Conservation (phyloP, 2,329 filamentous ascomycete species). For the Xylaria sp. region DNA sequence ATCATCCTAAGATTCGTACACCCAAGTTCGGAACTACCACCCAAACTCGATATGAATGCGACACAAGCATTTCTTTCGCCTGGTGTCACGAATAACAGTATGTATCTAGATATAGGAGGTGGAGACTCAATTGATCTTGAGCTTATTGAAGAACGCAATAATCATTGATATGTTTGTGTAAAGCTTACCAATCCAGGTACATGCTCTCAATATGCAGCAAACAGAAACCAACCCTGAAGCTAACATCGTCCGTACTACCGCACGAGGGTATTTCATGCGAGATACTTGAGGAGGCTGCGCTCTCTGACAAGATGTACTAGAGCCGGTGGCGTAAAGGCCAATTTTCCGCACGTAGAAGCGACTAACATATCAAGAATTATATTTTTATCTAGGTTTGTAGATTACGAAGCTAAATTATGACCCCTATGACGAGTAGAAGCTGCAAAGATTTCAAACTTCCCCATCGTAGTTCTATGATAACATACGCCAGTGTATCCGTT, state of each 20-base stretch:
- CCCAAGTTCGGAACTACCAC: neutral
- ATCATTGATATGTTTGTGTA: neutral
- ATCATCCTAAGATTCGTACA: constrained; percentile 11
- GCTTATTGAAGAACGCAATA: neutral
- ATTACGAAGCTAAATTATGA: neutral
- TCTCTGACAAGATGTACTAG: neutral
- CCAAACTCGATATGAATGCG: neutral
- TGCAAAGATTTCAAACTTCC: too few species aligned
- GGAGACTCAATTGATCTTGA: neutral
- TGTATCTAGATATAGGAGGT: neutral
- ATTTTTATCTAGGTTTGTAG: neutral
- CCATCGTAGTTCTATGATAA: neutral
- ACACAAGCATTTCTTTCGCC: neutral
- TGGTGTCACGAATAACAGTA: neutral
- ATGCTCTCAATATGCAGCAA: neutral
- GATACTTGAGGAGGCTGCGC: neutral
- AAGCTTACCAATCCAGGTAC: neutral
- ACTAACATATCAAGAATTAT: neutral
- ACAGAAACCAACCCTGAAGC: neutral
- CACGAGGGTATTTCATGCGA: neutral
- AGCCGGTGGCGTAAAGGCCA: neutral
- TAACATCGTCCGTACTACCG: neutral
- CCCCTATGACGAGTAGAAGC: neutral
- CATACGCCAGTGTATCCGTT: neutral
- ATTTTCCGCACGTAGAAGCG: neutral